phyloP scores from a whole-genome alignment of 345 rosid genomes.

The Euclidium syriacum region DNA sequence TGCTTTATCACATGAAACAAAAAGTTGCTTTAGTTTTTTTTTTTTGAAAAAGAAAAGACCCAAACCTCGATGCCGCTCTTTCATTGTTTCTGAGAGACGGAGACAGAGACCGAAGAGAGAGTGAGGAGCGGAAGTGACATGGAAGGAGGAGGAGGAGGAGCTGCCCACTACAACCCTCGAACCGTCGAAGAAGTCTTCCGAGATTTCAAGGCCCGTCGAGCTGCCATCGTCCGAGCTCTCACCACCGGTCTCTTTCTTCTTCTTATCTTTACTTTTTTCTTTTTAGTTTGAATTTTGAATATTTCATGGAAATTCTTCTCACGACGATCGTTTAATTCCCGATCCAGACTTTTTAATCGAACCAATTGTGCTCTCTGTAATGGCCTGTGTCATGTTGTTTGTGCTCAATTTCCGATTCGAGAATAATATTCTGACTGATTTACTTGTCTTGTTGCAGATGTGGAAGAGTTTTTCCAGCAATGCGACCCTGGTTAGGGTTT shows the following conservation, averaged over 20 bases:
- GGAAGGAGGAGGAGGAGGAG: constrained; percentile 46
- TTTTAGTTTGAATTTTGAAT: background rate
- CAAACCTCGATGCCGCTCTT: constrained; percentile 5
- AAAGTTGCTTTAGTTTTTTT: background rate
- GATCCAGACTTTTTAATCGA: background rate
- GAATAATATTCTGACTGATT: background rate
- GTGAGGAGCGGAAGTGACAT: background rate
- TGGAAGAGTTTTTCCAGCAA: constrained; percentile 56
- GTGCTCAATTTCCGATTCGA: background rate
- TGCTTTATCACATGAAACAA: constrained; percentile 12
- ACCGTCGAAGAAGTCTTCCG: constrained; percentile 74
- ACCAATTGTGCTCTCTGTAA: background rate
- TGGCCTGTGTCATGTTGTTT: background rate
- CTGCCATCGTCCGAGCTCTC: constrained; percentile 69
- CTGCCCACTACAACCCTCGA: constrained; percentile 50
- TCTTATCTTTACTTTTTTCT: background rate
- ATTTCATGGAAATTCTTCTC: background rate
- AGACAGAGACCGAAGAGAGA: background rate
- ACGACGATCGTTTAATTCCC: background rate
- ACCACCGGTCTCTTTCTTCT: constrained; percentile 43
- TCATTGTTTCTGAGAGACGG: background rate
- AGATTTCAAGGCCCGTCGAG: constrained; percentile 79
- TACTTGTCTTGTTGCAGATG: constrained; percentile 48
- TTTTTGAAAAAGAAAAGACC: background rate
- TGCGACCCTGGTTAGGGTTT: constrained; percentile 76